Evolutionary conservation across 2,329 filamentous ascomycete species (phyloP), one percentile per base, ranked within the genome.

Genomic region (Talaromyces albobiverticillius): DNA sequence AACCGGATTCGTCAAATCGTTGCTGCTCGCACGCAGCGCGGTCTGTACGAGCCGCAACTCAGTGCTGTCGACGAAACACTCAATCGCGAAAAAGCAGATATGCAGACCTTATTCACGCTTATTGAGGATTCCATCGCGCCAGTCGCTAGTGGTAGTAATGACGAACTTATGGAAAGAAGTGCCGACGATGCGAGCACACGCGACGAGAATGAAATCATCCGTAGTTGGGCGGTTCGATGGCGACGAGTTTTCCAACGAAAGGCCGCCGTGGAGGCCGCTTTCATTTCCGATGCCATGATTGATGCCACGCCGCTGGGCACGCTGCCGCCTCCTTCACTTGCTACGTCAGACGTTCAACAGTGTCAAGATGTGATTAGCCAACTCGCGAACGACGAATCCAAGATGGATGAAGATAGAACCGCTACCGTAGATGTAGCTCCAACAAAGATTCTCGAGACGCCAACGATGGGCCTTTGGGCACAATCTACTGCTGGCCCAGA

Each of bases 201-300:
- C 14, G 80, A 80, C 32, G 79, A 83, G 29, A 82, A 87, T 61
- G 80, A 81, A 56, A 76, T 92, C 60, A 81, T 95, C 54, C 81
- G 82, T 58, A 80, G 83, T 48, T 97, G 94, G 94, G 92, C 88
- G 0, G 82, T 84, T 66, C 82, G 91, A 46, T 99, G 94, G 94
- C 76, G 90, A 58, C 82, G 90, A 29, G 90, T 94, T 1, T 96
- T 96, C 71, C 78, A 85, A 64, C 81, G 94, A 41, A 88, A 90
- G 72, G 83, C 83, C 13, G 89, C 89, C 2, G 89, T 97, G 13
- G 92, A 97, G 74, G 91, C 96, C 72, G 82, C 88, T 0, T 80
- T 83, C 56, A 80, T 85, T 16, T 76, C 77, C 10, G 83, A 85
- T 61, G 76, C 77, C 16, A 76, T 82, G 49, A 73, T 79, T 3